Conservation (phyloP, 371 early-diverging fungal species). For the Saksenaea vasiformis region DNA sequence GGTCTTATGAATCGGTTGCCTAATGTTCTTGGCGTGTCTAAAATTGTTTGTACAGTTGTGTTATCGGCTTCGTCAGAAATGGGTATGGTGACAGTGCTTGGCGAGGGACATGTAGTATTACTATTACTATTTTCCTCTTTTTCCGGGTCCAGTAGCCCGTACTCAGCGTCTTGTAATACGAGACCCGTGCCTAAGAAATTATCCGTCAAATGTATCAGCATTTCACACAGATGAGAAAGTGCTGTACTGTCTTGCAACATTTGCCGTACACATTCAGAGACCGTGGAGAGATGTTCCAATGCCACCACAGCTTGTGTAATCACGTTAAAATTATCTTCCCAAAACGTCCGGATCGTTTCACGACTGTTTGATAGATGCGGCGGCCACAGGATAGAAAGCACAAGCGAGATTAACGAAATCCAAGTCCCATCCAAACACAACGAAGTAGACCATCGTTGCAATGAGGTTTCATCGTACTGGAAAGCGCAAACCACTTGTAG, state of each 20-base stretch:
- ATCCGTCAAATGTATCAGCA: not conserved
- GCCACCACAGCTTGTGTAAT: conserved; percentile 14
- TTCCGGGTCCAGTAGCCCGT: not conserved
- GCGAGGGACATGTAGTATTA: not conserved
- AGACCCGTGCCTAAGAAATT: not conserved
- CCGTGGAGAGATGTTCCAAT: conserved; percentile 14
- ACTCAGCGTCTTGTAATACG: not conserved
- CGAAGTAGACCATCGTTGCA: conserved; percentile 22
- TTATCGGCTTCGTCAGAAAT: not conserved
- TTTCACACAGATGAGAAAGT: conserved; percentile 42
- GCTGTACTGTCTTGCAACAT: conserved; percentile 56
- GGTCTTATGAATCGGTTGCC: not conserved
- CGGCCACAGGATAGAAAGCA: not conserved
- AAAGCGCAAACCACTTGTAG: conserved; percentile 28
- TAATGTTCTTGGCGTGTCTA: not conserved
- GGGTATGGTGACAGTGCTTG: not conserved
- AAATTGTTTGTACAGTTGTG: not conserved
- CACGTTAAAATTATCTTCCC: conserved; percentile 6
- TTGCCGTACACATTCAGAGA: conserved; percentile 24
- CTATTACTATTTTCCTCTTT: not conserved
- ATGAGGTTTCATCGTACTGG: conserved; percentile 25
- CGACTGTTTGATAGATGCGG: not conserved
- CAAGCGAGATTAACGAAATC: not conserved
- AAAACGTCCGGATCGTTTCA: not conserved
- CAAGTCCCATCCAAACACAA: conserved; percentile 6